phyloP scores from a whole-genome alignment of 805 yeast species.

The Kluyveromyces aestuarii region DNA sequence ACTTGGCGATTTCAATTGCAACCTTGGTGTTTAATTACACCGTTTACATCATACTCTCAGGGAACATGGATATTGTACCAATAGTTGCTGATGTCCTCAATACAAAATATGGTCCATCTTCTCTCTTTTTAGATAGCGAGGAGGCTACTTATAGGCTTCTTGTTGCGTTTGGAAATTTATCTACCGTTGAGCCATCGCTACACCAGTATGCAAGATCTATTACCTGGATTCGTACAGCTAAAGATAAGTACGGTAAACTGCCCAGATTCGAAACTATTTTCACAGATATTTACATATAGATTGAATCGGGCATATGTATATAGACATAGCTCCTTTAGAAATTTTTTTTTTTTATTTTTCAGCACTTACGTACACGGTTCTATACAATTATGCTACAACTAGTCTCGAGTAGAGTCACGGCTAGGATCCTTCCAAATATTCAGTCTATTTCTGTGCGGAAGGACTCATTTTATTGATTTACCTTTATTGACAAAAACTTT shows the following conservation, averaged over 20 bases:
- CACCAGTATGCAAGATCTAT: constrained; percentile 25
- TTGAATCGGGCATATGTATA: neutral
- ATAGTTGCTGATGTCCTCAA: constrained; percentile 24
- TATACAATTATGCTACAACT: no score
- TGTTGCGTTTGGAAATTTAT: constrained; percentile 55
- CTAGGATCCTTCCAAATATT: no score
- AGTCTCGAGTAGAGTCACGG: no score
- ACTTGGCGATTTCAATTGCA: constrained; percentile 35
- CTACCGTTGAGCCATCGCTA: constrained; percentile 26
- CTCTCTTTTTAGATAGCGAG: constrained; percentile 31
- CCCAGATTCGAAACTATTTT: constrained; percentile 20
- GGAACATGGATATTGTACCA: constrained; percentile 23
- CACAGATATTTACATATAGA: constrained; percentile 6
- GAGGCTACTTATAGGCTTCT: constrained; percentile 63
- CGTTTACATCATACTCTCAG: constrained; percentile 28
- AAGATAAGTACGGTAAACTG: constrained; percentile 11
- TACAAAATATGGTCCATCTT: constrained; percentile 22
- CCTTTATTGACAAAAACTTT: no score
- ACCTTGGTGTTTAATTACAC: constrained; percentile 44
- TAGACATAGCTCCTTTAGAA: neutral
- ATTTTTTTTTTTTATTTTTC: neutral
- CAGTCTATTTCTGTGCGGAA: no score
- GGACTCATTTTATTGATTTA: no score
- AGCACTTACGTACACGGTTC: neutral
- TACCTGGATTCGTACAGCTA: constrained; percentile 21